These are phyloP conservation scores for Trichoderma hamatum DNA, from an alignment of 2,329 filamentous ascomycete genomes.

Conservation along the genomic window DNA sequence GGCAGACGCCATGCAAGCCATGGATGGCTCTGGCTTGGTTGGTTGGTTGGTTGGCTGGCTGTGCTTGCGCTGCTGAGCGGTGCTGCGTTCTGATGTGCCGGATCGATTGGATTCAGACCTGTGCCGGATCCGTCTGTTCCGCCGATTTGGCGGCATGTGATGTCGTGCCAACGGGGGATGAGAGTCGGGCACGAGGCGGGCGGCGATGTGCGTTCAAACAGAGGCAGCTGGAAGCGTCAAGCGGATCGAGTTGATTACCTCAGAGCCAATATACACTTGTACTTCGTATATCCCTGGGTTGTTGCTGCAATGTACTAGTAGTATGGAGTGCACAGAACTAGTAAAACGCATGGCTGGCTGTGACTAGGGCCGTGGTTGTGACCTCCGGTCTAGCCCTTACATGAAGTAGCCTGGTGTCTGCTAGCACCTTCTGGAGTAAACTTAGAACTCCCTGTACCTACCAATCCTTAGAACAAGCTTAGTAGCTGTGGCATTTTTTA, in stretches of 20 bases:
- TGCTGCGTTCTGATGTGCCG: background rate
- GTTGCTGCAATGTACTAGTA: background rate
- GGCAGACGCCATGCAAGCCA: background rate
- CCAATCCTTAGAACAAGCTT: no score
- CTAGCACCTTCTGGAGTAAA: background rate
- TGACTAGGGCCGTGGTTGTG: slow-evolving; percentile 2
- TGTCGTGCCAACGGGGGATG: background rate
- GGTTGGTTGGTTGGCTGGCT: background rate
- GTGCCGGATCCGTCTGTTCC: background rate
- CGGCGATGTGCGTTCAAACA: background rate
- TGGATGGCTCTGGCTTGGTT: background rate
- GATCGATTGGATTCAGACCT: background rate
- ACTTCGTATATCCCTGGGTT: background rate
- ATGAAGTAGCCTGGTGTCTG: background rate
- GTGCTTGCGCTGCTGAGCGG: no score
- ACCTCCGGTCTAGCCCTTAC: slow-evolving; percentile 4
- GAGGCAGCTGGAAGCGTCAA: background rate
- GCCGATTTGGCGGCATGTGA: background rate
- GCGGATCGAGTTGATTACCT: background rate
- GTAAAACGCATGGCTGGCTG: background rate
- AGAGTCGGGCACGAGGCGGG: background rate
- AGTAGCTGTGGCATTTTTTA: background rate
- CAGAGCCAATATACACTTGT: background rate
- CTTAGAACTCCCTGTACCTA: background rate
- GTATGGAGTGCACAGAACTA: background rate